Evolutionary conservation across 208 protist genomes (phyloP).

Genomic region (Leishmania mexicana): DNA sequence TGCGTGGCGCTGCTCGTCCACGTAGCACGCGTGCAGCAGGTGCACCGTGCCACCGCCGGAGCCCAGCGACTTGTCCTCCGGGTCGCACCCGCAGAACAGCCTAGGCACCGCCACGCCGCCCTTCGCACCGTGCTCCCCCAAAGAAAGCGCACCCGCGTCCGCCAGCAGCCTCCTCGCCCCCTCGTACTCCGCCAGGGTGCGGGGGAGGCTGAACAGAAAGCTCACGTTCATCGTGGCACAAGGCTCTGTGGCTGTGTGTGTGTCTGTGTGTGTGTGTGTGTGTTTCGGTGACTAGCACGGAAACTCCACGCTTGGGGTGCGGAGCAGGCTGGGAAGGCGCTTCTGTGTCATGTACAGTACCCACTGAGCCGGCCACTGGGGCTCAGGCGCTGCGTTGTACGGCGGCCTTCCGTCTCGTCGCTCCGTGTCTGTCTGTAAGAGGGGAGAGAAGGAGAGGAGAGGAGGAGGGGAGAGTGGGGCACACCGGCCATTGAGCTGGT

Average conservation of each 20-base stretch:
- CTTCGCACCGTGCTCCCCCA: not conserved
- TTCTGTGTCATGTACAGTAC: no score
- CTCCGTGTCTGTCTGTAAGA: no score
- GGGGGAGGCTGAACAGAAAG: constrained; percentile 26
- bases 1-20: constrained; percentile 14
- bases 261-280: not conserved
- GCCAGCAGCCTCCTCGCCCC: constrained; percentile 29
- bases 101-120: constrained; percentile 1
- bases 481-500: no score
- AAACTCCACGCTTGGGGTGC: no score
- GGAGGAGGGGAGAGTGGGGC: no score
- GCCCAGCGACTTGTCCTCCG: constrained; percentile 34
- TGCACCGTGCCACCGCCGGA: constrained; percentile 52
- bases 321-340: no score
- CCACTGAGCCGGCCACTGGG: no score
- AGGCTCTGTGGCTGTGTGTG: not conserved
- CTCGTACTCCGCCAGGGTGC: constrained; percentile 7
- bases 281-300: not conserved
- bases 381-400: no score
- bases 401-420: no score
- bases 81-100: constrained; percentile 44
- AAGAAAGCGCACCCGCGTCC: constrained; percentile 7
- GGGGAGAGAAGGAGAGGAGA: no score
- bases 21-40: constrained; percentile 41
- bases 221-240: constrained; percentile 20